These are phyloP conservation scores for Vitis hybrid DNA, from an alignment of 177 flowering plant genomes.

Conservation along the genomic window DNA sequence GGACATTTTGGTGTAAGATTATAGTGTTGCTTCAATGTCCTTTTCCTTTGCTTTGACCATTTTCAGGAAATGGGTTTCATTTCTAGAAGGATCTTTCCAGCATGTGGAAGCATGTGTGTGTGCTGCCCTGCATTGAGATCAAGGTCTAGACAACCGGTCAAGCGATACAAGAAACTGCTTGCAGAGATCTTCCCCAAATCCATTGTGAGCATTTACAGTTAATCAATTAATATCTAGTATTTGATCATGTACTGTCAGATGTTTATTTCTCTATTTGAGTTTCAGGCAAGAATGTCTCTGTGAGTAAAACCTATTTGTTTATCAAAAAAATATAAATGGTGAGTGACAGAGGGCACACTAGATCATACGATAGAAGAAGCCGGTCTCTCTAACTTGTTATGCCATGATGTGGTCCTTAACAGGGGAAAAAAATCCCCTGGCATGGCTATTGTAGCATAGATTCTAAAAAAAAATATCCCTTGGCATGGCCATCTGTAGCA, in stretches of 20 bases:
- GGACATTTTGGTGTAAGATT: not conserved
- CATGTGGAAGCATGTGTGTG: conserved; percentile 81
- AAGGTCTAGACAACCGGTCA: conserved; percentile 90
- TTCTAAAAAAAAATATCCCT: not conserved
- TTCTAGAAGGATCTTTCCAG: conserved; percentile 82
- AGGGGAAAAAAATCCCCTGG: not conserved
- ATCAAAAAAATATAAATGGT: too few relatives aligned
- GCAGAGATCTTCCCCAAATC: conserved; percentile 87
- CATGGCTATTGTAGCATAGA: not conserved
- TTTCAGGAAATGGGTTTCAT: conserved; percentile 79
- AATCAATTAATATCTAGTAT: not conserved
- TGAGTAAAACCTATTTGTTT: not conserved
- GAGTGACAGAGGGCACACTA: not conserved
- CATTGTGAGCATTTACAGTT: conserved; percentile 38
- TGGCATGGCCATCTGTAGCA: not conserved
- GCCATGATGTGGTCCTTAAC: not conserved
- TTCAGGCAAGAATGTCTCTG: not conserved
- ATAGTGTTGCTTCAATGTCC: not conserved
- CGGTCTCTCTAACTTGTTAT: not conserved
- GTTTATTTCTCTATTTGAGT: not conserved
- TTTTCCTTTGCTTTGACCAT: not conserved
- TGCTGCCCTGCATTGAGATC: conserved; percentile 97
- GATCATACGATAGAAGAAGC: not conserved
- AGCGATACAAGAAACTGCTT: conserved; percentile 90
- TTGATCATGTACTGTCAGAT: not conserved